Percentiles rank a stretch among this genome's conserved stretches.
Conservation (phyloP, 2,329 filamentous ascomycete genomes). For the Aureobasidium namibiae region DNA sequence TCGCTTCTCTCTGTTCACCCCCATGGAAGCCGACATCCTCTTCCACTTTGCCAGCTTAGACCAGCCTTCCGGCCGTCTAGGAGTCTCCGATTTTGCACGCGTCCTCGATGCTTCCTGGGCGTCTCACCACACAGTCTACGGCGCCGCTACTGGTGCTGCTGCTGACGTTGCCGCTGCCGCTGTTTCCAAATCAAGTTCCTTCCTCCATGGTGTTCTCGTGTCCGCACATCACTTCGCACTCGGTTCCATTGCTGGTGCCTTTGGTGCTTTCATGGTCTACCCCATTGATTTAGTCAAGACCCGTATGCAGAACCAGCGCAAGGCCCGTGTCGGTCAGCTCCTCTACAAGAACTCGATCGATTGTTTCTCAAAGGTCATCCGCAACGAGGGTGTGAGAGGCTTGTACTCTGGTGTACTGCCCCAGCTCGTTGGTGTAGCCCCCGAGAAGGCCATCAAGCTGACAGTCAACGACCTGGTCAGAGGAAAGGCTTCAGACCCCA, state of each 20-base stretch:
- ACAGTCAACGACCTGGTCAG: conserved; percentile 95
- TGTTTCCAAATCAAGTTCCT: conserved; percentile 46
- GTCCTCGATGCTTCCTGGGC: conserved; percentile 87
- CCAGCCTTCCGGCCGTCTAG: conserved; percentile 75
- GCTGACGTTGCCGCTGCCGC: conserved; percentile 42
- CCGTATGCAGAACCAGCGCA: conserved; percentile 93
- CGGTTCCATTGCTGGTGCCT: conserved; percentile 85
- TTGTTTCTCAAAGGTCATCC: conserved; percentile 85
- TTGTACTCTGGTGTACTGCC: conserved; percentile 92
- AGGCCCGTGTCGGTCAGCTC: conserved; percentile 69
- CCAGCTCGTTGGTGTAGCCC: conserved; percentile 94
- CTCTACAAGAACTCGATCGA: conserved; percentile 97
- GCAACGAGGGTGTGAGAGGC: conserved; percentile 82
- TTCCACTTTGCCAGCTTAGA: conserved; percentile 97
- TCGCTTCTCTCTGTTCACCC: conserved; percentile 91
- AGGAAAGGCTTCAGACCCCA: conserved; percentile 62
- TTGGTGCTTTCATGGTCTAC: conserved; percentile 99
- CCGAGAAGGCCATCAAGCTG: conserved; percentile 98
- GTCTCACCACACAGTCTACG: conserved; percentile 43
- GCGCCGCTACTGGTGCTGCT: conserved; percentile 36
- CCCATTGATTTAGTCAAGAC: conserved; percentile 99
- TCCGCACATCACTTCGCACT: conserved; percentile 86
- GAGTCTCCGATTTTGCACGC: conserved; percentile 80
- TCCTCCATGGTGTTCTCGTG: conserved; percentile 60
- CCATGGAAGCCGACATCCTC: conserved; percentile 96